Conservation (phyloP, 495 filamentous ascomycete genomes). For the Parachaetomium inaequale region DNA sequence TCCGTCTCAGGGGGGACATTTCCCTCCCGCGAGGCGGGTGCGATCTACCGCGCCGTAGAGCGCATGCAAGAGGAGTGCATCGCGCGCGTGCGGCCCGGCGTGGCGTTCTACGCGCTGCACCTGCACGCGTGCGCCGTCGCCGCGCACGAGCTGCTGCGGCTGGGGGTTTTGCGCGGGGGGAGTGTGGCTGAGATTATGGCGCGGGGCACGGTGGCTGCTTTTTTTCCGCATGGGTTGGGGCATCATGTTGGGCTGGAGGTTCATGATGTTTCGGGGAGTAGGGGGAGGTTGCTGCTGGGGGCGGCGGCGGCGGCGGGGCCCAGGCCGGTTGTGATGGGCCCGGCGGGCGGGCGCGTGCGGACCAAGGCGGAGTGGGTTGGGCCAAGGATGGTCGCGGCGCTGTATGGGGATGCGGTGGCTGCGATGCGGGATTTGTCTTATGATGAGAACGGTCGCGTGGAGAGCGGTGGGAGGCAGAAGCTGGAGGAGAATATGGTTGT, state of each 20-base stretch:
- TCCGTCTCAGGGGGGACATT: slow-evolving; percentile 45
- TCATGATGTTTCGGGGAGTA: slow-evolving; percentile 68
- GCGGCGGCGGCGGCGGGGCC: not conserved
- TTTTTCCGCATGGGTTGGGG: slow-evolving; percentile 88
- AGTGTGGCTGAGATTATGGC: slow-evolving; percentile 59
- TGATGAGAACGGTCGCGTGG: not conserved
- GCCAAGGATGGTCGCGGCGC: slow-evolving; percentile 16
- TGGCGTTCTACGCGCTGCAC: slow-evolving; percentile 65
- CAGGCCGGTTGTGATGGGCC: not conserved
- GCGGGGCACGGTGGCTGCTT: slow-evolving; percentile 67
- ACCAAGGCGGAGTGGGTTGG: slow-evolving; percentile 25
- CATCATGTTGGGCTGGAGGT: slow-evolving; percentile 90
- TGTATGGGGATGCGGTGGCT: not conserved
- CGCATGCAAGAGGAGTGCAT: slow-evolving; percentile 82
- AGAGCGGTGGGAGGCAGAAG: slow-evolving; percentile 26
- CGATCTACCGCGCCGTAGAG: slow-evolving; percentile 73
- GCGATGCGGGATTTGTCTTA: not conserved
- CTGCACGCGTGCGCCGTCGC: slow-evolving; percentile 68
- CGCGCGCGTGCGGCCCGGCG: slow-evolving; percentile 58
- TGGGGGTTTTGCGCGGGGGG: slow-evolving; percentile 63
- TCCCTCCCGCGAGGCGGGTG: slow-evolving; percentile 56
- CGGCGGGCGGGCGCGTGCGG: not conserved
- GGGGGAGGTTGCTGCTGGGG: slow-evolving; percentile 23
- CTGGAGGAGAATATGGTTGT: slow-evolving; percentile 72
- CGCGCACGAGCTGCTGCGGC: slow-evolving; percentile 60